Conservation (phyloP, 1,284 basidiomycete species). For the Coniferiporia weirii region DNA sequence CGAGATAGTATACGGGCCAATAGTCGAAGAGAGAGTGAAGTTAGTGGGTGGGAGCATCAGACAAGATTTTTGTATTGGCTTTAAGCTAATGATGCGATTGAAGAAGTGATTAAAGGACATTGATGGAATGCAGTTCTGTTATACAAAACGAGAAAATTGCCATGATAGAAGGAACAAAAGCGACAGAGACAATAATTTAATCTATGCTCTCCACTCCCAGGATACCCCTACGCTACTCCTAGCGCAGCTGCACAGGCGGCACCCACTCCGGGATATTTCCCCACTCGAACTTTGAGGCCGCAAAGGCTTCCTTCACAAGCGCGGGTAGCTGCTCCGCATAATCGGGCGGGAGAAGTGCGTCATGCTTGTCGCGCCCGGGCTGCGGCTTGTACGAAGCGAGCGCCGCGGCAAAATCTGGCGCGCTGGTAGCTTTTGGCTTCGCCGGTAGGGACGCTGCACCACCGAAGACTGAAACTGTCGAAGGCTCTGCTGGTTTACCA, state of each 20-base stretch:
- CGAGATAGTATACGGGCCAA: too few relatives aligned
- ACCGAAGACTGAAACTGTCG: conserved; percentile 29
- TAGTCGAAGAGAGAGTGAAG: too few relatives aligned
- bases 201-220: not conserved
- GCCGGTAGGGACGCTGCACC: conserved; percentile 2
- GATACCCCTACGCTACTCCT: not conserved
- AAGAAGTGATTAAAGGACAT: too few relatives aligned
- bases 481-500: conserved; percentile 10
- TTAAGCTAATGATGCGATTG: too few relatives aligned
- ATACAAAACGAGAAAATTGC: too few relatives aligned
- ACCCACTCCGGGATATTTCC: conserved; percentile 73
- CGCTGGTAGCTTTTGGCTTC: conserved; percentile 7
- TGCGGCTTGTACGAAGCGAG: conserved; percentile 29
- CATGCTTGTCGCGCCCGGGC: conserved; percentile 51
- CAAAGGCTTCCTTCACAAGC: conserved; percentile 54
- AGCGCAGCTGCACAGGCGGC: conserved; percentile 68
- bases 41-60: too few relatives aligned
- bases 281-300: conserved; percentile 59
- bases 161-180: too few relatives aligned
- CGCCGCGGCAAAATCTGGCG: conserved; percentile 16
- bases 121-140: too few relatives aligned
- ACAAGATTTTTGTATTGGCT: too few relatives aligned
- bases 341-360: conserved; percentile 50
- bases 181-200: not conserved
- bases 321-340: conserved; percentile 51